Conservation (phyloP, 139 green algal genomes). For the Raphidocelis subcapitata region DNA sequence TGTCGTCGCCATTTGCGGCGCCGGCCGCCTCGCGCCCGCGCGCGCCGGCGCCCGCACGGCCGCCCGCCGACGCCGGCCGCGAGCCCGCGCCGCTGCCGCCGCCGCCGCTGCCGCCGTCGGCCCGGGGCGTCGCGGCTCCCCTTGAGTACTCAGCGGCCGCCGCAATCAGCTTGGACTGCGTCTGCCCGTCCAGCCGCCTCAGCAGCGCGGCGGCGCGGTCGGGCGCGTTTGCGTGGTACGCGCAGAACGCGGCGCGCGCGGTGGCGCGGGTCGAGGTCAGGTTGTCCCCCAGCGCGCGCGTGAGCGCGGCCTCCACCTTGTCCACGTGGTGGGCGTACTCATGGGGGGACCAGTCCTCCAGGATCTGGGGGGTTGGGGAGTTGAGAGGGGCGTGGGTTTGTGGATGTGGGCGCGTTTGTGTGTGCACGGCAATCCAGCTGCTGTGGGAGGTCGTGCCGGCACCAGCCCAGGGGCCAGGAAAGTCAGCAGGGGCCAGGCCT, state of each 20-base stretch:
- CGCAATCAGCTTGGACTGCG: no score
- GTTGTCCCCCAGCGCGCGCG: slow-evolving; percentile 41
- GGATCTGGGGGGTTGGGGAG: slow-evolving; percentile 12
- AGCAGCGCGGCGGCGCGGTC: slow-evolving; percentile 41
- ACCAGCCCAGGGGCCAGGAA: background rate
- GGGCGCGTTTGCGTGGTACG: slow-evolving; percentile 39
- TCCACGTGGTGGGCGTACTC: slow-evolving; percentile 39
- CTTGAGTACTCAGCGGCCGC: no score
- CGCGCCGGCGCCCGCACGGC: no score
- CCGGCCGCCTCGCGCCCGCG: no score
- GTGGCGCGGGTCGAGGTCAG: slow-evolving; percentile 40
- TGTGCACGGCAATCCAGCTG: no score
- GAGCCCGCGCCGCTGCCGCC: no score
- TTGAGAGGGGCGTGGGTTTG: no score
- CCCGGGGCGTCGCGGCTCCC: no score
- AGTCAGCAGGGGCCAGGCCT: background rate
- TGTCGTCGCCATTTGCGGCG: no score
- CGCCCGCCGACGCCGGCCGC: no score
- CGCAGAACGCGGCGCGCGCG: slow-evolving; percentile 44
- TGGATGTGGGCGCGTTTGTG: no score
- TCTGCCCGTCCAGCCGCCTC: slow-evolving; percentile 36
- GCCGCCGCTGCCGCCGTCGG: no score
- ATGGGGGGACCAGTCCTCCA: slow-evolving; percentile 53
- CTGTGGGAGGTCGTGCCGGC: background rate
- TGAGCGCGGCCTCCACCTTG: slow-evolving; percentile 45